phyloP scores from a whole-genome alignment of 768 basidiomycete genomes.

The Sutorius australiensis region DNA sequence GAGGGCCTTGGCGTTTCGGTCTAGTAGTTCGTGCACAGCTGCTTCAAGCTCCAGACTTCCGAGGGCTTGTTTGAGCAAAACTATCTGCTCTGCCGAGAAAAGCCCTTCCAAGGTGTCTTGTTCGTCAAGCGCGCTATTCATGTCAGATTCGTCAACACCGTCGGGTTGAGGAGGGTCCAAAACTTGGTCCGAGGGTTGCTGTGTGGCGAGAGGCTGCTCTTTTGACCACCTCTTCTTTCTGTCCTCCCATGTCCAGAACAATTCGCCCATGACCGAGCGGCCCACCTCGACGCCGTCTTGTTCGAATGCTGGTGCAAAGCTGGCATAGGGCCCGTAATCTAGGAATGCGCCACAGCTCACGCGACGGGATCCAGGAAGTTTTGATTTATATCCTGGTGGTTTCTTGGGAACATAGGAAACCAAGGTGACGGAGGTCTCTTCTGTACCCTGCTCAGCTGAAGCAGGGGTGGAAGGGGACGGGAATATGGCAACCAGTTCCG shows the following conservation, averaged over 20 bases:
- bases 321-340: slow-evolving; percentile 72
- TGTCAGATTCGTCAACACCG: slow-evolving; percentile 6
- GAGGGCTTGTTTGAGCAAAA: slow-evolving; percentile 57
- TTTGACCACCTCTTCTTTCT: slow-evolving; percentile 33
- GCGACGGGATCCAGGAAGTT: slow-evolving; percentile 47
- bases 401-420: slow-evolving; percentile 52
- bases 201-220: slow-evolving; percentile 12
- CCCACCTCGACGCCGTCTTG: slow-evolving; percentile 75
- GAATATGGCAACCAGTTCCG: slow-evolving; percentile 72
- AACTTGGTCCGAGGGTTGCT: not conserved
- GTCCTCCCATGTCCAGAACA: slow-evolving; percentile 50
- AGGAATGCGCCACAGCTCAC: slow-evolving; percentile 66
- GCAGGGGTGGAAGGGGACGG: slow-evolving; percentile 48
- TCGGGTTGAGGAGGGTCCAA: slow-evolving; percentile 8
- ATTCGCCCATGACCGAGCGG: slow-evolving; percentile 54
- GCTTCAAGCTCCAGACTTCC: slow-evolving; percentile 62
- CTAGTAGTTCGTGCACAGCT: slow-evolving; percentile 65
- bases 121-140: slow-evolving; percentile 26
- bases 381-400: slow-evolving; percentile 38
- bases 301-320: slow-evolving; percentile 77
- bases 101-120: slow-evolving; percentile 48
- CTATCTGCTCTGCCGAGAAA: slow-evolving; percentile 52
- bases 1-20: slow-evolving; percentile 62
- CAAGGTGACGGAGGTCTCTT: slow-evolving; percentile 41
- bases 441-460: slow-evolving; percentile 30